Percentiles rank a stretch among this genome's conserved stretches.
These are phyloP conservation scores for Nemania sp. DNA, from an alignment of 2,329 filamentous ascomycete species.

Conservation along the genomic window DNA sequence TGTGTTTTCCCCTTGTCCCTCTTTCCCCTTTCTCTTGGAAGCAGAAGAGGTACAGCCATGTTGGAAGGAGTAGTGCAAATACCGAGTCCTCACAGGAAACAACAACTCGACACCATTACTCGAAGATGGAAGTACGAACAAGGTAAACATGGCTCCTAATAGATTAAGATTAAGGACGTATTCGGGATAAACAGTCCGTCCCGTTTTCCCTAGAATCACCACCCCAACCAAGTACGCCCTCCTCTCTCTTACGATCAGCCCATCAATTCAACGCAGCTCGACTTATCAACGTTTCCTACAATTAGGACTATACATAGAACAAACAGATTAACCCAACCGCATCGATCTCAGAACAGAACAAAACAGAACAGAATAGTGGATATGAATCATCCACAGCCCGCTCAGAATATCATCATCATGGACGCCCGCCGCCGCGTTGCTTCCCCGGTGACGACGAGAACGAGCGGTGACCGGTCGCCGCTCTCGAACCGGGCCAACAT, in stretches of 20 bases:
- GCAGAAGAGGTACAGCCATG: background rate
- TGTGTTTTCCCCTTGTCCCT: background rate
- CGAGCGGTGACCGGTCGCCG: slow-evolving; percentile 33
- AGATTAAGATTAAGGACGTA: background rate
- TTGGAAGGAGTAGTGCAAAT: slow-evolving; percentile 37
- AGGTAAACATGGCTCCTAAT: background rate
- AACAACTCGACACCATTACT: slow-evolving; percentile 4
- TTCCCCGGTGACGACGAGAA: no score
- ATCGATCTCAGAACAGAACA: slow-evolving; percentile 34
- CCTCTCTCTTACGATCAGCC: slow-evolving; percentile 9
- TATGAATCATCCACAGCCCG: slow-evolving; percentile 33
- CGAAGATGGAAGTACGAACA: background rate
- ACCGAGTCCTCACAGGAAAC: slow-evolving; percentile 14
- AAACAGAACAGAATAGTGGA: no score
- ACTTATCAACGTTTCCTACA: slow-evolving; percentile 29
- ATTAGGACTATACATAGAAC: slow-evolving; percentile 35
- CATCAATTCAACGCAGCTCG: no score
- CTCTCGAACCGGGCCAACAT: slow-evolving; percentile 47
- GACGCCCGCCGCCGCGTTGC: slow-evolving; percentile 5
- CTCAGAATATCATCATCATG: slow-evolving; percentile 23
- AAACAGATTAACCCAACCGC: slow-evolving; percentile 24
- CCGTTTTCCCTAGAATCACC: slow-evolving; percentile 10
- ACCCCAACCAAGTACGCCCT: background rate
- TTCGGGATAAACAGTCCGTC: background rate
- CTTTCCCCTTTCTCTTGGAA: background rate